phyloP scores from a whole-genome alignment of 352 stramenopile species.

The Phytophthora boehmeriae region DNA sequence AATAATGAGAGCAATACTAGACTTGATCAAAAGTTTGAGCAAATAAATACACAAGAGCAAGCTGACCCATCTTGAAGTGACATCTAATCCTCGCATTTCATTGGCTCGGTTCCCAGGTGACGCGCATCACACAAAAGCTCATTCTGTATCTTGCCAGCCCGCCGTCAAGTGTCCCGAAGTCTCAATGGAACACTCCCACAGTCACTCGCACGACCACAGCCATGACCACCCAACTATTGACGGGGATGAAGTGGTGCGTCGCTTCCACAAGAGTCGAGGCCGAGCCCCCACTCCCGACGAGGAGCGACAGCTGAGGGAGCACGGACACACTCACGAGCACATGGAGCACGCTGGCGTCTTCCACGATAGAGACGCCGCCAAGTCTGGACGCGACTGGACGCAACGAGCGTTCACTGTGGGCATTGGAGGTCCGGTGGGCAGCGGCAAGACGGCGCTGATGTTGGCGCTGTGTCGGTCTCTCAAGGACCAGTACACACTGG shows the following conservation, averaged over 20 bases:
- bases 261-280: constrained; percentile 65
- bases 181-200: constrained; percentile 40
- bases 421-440: constrained; percentile 96
- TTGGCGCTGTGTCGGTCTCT: constrained; percentile 91
- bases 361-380: constrained; percentile 61
- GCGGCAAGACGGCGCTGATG: constrained; percentile 96
- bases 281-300: constrained; percentile 75
- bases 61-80: constrained; percentile 3
- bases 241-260: constrained; percentile 68
- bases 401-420: constrained; percentile 95
- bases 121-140: constrained; percentile 9
- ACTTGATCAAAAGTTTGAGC: constrained; percentile 10
- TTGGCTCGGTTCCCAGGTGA: constrained; percentile 1
- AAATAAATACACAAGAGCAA: too few relatives aligned
- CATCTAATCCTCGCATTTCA: background rate
- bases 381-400: constrained; percentile 68
- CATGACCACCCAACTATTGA: constrained; percentile 46
- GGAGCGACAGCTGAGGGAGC: constrained; percentile 77
- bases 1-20: constrained; percentile 11
- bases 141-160: constrained; percentile 16
- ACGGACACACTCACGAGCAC: constrained; percentile 91
- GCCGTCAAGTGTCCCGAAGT: background rate
- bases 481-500: constrained; percentile 81
- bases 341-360: constrained; percentile 83
- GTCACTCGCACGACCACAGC: constrained; percentile 38